Evolutionary conservation across 1,139 yeast species (phyloP), one percentile per base, ranked within the genome.

Genomic region (Zygoascus hellenicus): DNA sequence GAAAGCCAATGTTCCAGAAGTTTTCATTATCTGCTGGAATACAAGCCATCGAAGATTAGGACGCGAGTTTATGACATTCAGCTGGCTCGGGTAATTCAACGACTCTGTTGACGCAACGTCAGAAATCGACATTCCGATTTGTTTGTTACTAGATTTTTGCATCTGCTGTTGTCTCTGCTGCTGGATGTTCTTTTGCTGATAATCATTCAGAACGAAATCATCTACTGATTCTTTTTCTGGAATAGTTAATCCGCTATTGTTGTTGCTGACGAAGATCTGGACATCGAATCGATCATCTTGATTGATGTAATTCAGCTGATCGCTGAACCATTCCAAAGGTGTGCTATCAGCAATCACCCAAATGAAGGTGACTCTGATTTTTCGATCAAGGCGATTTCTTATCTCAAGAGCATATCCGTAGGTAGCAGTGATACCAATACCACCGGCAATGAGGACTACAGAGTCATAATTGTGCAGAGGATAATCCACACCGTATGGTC

Each of bases 391-490:
- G 9, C 45, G 45, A 29, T 43, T 35, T 19, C 46, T 43, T 34
- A 52, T 45, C 34, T 51, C 53, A n/a, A 48, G 47, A n/a, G 61
- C 62, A 43, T 58, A 55, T 9, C 57, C 54, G 32, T 50, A 53
- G 10, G 48, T 43, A 2, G 80, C 80, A 2, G 89, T 80, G 49
- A 83, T 69, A 59, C 90, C 90, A 54, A 79, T 79, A 49, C 87
- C 86, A 55, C 85, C 81, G 5, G 78, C 76, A 47, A 81, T 54
- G 46, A 81, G 67, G 7, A 79, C 62, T 5, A 70, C 63, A 39
- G 74, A 74, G 47, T 77, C 77, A 57, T 73, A 80, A 14, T 47
- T 34, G 48, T 71, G 70, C 47, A 77, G 49, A 62, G 83, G 72
- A 52, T 76, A 54, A 55, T 67, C 56, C 55, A 65, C 63, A 57